Conservation (phyloP, 1,284 basidiomycete species). For the Anthracocystis panici-leucophaei region DNA sequence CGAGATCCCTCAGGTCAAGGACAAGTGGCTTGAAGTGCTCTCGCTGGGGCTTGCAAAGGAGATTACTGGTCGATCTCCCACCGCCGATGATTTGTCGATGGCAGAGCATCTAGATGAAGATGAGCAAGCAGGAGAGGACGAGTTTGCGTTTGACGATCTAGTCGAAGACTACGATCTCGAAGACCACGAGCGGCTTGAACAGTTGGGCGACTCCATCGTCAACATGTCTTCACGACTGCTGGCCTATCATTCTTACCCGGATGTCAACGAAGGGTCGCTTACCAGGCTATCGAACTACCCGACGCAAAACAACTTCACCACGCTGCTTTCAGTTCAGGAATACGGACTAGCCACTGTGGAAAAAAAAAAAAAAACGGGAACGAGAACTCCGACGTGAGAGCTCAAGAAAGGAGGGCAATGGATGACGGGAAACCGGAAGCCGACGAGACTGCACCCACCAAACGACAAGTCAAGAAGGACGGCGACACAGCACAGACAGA, state of each 20-base stretch:
- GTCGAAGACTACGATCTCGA: constrained; percentile 52
- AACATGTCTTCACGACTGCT: constrained; percentile 52
- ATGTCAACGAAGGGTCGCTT: constrained; percentile 49
- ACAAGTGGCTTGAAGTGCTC: constrained; percentile 50
- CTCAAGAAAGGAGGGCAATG: background rate
- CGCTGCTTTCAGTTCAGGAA: constrained; percentile 46
- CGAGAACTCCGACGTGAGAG: constrained; percentile 14
- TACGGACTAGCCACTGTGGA: constrained; percentile 26
- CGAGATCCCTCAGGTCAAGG: constrained; percentile 42
- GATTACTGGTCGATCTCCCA: constrained; percentile 9
- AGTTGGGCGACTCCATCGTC: constrained; percentile 53
- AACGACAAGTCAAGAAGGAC: constrained; percentile 1
- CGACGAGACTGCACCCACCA: background rate
- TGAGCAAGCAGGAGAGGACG: constrained; percentile 6
- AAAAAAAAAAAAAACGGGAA: too few relatives aligned
- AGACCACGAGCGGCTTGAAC: constrained; percentile 50
- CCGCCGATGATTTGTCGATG: background rate
- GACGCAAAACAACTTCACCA: constrained; percentile 53
- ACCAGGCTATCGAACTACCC: constrained; percentile 46
- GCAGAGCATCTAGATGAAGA: background rate
- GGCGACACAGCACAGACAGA: constrained; percentile 6
- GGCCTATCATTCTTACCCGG: constrained; percentile 42
- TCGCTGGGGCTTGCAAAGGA: constrained; percentile 40
- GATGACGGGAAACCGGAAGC: background rate
- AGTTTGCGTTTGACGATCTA: constrained; percentile 24